Conservation (phyloP, 345 rosid species). For the Firmiana major region DNA sequence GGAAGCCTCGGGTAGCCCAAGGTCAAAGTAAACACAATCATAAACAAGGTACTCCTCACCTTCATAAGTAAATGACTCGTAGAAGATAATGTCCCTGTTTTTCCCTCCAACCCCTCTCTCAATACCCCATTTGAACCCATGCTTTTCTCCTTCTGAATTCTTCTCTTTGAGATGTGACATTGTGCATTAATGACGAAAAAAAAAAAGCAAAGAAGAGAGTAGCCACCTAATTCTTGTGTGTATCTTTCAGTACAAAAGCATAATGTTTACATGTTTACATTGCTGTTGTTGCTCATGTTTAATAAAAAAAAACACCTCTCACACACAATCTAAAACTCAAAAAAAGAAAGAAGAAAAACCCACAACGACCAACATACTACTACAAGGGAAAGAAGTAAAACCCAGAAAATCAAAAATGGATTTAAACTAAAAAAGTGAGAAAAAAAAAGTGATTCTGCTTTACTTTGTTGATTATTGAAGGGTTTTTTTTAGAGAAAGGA, state of each 20-base stretch:
- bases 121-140: conserved; percentile 40
- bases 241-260: neutral
- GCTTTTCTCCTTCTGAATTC: neutral
- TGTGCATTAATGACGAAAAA: neutral
- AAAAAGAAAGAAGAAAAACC: neutral
- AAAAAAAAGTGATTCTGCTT: neutral
- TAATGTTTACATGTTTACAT: neutral
- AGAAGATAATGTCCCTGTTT: conserved; percentile 24
- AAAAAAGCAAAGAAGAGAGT: neutral
- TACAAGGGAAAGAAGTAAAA: neutral
- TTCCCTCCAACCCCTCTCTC: conserved; percentile 20
- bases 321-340: neutral
- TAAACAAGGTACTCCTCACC: conserved; percentile 41
- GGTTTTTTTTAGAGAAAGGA: fast-evolving
- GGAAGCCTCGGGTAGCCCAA: conserved; percentile 27
- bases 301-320: too few relatives aligned
- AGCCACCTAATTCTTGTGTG: neutral
- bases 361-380: neutral
- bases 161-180: conserved; percentile 26
- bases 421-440: neutral
- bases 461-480: neutral
- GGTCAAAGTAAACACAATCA: conserved; percentile 37
- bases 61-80: conserved; percentile 35
- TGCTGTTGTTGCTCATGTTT: neutral
- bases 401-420: neutral